A percentile compares a stretch with the other conserved stretches of the same genome.
Conservation (phyloP, 139 green algal genomes). For the Gonium pectorale region DNA sequence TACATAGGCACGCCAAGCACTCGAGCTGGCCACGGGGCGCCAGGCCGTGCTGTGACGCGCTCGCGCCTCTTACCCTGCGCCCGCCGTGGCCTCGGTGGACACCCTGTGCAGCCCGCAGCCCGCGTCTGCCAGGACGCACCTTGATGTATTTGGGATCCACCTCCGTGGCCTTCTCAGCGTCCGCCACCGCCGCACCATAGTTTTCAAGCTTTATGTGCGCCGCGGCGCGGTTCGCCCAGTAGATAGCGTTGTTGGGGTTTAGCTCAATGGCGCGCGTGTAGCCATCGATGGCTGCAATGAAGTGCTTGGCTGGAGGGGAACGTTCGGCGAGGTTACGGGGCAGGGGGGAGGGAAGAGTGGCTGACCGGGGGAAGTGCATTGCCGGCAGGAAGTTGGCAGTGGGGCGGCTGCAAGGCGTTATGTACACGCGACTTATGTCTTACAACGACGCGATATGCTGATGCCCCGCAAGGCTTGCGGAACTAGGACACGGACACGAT, state of each 20-base stretch:
- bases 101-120: too few relatives aligned
- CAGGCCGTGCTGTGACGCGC: too few relatives aligned
- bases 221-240: slow-evolving; percentile 91
- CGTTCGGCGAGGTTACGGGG: not conserved
- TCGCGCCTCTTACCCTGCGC: too few relatives aligned
- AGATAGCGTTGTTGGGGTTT: slow-evolving; percentile 80
- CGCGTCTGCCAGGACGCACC: slow-evolving; percentile 55
- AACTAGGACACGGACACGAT: not conserved
- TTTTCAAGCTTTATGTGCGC: slow-evolving; percentile 91
- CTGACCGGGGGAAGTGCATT: not conserved
- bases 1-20: too few relatives aligned
- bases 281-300: slow-evolving; percentile 76
- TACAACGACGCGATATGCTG: not conserved
- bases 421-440: too few relatives aligned
- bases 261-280: slow-evolving; percentile 90
- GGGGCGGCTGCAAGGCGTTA: too few relatives aligned
- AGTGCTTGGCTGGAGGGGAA: slow-evolving; percentile 90
- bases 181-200: slow-evolving; percentile 91
- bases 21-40: too few relatives aligned
- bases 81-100: too few relatives aligned
- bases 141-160: slow-evolving; percentile 91
- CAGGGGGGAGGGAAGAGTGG: too few relatives aligned
- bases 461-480: too few relatives aligned
- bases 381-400: not conserved
- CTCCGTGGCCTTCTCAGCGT: slow-evolving; percentile 89